phyloP scores from a whole-genome alignment of 1,284 basidiomycete species.

The Taiwanofungus camphoratus region DNA sequence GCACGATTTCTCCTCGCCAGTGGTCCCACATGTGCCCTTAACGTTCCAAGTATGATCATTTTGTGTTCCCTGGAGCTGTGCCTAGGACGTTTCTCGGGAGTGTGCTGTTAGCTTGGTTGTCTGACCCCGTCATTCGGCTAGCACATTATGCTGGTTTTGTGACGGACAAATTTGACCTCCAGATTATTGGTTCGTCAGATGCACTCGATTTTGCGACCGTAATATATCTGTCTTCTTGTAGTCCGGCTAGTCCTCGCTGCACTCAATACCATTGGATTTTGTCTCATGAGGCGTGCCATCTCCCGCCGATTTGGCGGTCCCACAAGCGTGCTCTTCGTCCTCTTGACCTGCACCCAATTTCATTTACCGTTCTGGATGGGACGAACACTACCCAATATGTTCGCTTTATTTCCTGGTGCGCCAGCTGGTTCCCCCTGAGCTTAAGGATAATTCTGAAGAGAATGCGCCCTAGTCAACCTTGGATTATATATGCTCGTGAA shows the following conservation, averaged over 20 bases:
- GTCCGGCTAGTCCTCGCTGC: slow-evolving; percentile 75
- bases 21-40: not conserved
- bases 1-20: slow-evolving; percentile 20
- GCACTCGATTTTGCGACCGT: not conserved
- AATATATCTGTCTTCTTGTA: slow-evolving; percentile 26
- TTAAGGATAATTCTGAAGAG: not conserved
- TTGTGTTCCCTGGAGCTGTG: slow-evolving; percentile 84
- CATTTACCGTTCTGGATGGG: slow-evolving; percentile 93
- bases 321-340: slow-evolving; percentile 54
- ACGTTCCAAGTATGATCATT: slow-evolving; percentile 77
- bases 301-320: slow-evolving; percentile 55
- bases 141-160: slow-evolving; percentile 38
- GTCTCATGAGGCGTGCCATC: slow-evolving; percentile 59
- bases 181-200: slow-evolving; percentile 49
- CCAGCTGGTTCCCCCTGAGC: slow-evolving; percentile 1
- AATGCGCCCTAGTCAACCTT: slow-evolving; percentile 48
- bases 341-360: slow-evolving; percentile 80
- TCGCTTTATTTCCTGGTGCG: slow-evolving; percentile 78
- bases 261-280: slow-evolving; percentile 61
- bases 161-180: slow-evolving; percentile 52
- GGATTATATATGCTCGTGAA: slow-evolving; percentile 53
- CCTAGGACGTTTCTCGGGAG: slow-evolving; percentile 85
- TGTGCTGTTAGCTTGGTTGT: slow-evolving; percentile 50
- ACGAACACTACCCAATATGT: slow-evolving; percentile 91
- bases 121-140: slow-evolving; percentile 40